Base-by-base conservation (phyloP, 1,284 basidiomycete genomes). In the Malassezia globosa region DNA sequence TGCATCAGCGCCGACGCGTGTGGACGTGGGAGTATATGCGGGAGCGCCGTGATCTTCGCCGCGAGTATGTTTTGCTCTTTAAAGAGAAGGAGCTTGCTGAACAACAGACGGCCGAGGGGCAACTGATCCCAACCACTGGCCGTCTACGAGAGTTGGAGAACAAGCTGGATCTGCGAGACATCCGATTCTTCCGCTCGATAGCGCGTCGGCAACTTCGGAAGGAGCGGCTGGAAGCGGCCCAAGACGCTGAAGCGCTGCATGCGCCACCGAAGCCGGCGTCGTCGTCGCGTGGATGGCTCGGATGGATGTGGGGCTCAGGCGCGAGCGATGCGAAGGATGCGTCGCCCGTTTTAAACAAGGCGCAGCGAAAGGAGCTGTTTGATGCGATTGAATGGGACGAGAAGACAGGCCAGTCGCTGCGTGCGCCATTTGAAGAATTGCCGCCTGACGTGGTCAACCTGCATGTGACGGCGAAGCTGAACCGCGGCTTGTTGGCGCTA, bases 151-250 rank as follows among this genome's bases (percentile, higher is more conserved):
- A 75, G 1, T 75, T 97, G 43, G 95, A 99, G 71, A 75, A 73
- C 59, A 87, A 86, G 68, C 77, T 97, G 10, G 79, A 81, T 0
- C 97, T 96, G 66, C 87, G 95, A 69, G 94, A 97, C 64, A 85
- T 99, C 45, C 83, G 94, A 10, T 96, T 96, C 74, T 99, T 96
- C 75, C 82, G 94, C 21, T 96, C 90, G 3, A 87, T 99, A 53
- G 88, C 89, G 0, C 82, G 88, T 7, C 88, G 86, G 6, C 82
- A 83, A 59, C 76, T 95, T 14, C 82, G 83, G 59, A 89, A 94
- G 67, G 88, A 97, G 63, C 33, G 16, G 36, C 18, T 42, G 5
- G 33, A 26, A 1, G 18, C 23, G 5, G n/a, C 36, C 35, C 11
- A 38, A 14, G 44, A 37, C 10, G 24, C 26, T 2, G 36, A 33